Conservation (phyloP, 208 protist species). For the Novymonas esmeraldas region DNA sequence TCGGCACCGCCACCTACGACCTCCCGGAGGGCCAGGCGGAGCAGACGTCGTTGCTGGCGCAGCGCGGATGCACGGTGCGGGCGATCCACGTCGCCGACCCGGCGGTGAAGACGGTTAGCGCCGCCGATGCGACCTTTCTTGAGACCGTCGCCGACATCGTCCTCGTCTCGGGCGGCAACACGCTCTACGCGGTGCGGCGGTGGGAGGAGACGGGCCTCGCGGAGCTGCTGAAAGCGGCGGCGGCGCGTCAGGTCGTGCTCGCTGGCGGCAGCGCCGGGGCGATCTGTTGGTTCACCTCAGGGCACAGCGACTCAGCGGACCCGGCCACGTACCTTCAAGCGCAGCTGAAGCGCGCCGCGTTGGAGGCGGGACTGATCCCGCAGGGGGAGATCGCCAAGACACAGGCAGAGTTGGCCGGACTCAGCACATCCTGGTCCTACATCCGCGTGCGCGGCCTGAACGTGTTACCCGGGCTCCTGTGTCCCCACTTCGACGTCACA, state of each 20-base stretch:
- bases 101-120: slow-evolving; percentile 20
- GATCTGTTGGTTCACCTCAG: slow-evolving; percentile 90
- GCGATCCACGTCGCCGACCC: slow-evolving; percentile 67
- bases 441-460: slow-evolving; percentile 85
- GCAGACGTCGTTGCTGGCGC: slow-evolving; percentile 52
- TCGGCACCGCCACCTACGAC: slow-evolving; percentile 92
- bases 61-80: slow-evolving; percentile 58
- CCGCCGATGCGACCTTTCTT: slow-evolving; percentile 39
- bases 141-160: slow-evolving; percentile 63
- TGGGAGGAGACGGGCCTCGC: slow-evolving; percentile 88
- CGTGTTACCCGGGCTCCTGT: slow-evolving; percentile 84
- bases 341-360: slow-evolving; percentile 35
- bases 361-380: slow-evolving; percentile 18
- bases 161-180: slow-evolving; percentile 90
- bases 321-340: slow-evolving; percentile 71
- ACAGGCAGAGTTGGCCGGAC: slow-evolving; percentile 18
- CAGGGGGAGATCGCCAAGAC: slow-evolving; percentile 18
- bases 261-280: slow-evolving; percentile 88
- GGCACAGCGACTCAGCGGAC: slow-evolving; percentile 91
- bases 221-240: slow-evolving; percentile 40
- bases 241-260: slow-evolving; percentile 55
- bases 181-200: slow-evolving; percentile 86
- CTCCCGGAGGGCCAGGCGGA: slow-evolving; percentile 36
- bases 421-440: slow-evolving; percentile 67
- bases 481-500: slow-evolving; percentile 81